phyloP scores from a whole-genome alignment of 2,329 filamentous ascomycete genomes.

The Elsinoe arachidis region DNA sequence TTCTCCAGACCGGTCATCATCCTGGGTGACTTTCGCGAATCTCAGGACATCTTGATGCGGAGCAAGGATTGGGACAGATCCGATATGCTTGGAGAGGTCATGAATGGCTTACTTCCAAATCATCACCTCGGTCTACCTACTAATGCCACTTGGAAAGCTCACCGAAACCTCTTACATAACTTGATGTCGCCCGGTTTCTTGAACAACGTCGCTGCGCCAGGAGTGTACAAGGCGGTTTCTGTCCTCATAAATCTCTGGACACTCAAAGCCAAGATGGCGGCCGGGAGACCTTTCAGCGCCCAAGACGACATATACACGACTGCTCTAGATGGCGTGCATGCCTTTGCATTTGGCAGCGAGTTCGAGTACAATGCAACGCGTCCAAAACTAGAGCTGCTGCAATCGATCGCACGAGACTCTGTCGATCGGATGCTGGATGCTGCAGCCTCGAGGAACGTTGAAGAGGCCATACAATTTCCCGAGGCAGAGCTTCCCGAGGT shows the following conservation, averaged over 20 bases:
- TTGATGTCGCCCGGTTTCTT: constrained; percentile 24
- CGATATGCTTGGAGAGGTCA: constrained; percentile 25
- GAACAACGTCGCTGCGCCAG: constrained; percentile 21
- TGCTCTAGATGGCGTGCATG: constrained; percentile 34
- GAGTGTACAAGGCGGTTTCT: constrained; percentile 20
- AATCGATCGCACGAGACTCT: background rate
- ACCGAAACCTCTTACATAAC: constrained; percentile 23
- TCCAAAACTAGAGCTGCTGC: background rate
- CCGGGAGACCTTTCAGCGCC: constrained; percentile 28
- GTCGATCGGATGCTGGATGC: background rate
- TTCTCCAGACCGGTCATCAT: constrained; percentile 37
- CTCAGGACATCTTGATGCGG: constrained; percentile 38
- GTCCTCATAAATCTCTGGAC: constrained; percentile 26
- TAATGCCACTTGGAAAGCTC: constrained; percentile 18
- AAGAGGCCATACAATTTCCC: background rate
- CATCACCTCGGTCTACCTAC: constrained; percentile 22
- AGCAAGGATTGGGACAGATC: constrained; percentile 39
- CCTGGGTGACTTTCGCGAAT: constrained; percentile 36
- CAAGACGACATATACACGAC: constrained; percentile 29
- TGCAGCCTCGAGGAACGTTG: background rate
- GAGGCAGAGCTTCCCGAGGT: background rate
- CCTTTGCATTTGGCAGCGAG: constrained; percentile 29
- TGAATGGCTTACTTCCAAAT: constrained; percentile 19
- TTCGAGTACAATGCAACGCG: constrained; percentile 18
- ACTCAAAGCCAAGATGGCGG: constrained; percentile 21